Conservation (phyloP, 306 rosid genomes). For the Crataegus laevigata region DNA sequence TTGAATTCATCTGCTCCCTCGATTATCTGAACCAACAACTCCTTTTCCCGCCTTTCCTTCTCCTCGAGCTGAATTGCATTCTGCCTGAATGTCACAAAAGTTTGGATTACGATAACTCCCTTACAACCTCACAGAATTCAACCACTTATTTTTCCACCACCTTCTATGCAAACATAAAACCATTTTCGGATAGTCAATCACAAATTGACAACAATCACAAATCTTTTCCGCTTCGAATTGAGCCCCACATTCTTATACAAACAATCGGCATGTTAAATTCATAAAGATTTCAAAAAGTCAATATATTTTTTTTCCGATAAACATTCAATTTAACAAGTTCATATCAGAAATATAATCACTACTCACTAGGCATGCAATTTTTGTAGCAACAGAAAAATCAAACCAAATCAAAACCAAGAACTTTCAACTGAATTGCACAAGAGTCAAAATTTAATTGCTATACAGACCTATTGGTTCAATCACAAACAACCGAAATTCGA, state of each 20-base stretch:
- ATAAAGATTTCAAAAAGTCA: background rate
- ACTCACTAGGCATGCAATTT: background rate
- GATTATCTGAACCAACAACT: conserved; percentile 26
- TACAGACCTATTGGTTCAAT: too few species aligned
- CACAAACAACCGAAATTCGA: too few species aligned
- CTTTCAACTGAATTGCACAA: too few species aligned
- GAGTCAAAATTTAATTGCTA: too few species aligned
- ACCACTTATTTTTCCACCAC: background rate
- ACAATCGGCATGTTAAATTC: background rate
- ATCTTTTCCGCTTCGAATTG: background rate
- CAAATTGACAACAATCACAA: background rate
- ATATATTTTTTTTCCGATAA: too few species aligned
- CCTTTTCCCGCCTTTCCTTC: conserved; percentile 39
- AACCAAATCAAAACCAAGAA: too few species aligned
- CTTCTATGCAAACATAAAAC: background rate
- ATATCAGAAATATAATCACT: background rate
- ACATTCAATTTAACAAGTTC: background rate
- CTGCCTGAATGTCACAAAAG: conserved; percentile 13
- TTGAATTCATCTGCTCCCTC: conserved; percentile 39
- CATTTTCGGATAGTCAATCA: background rate
- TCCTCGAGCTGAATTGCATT: conserved; percentile 32
- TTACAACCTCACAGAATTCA: background rate
- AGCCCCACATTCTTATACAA: background rate
- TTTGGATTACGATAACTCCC: background rate
- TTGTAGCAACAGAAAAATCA: too few species aligned